phyloP scores from a whole-genome alignment of 2,329 filamentous ascomycete genomes.

The Calonectria honghensis region DNA sequence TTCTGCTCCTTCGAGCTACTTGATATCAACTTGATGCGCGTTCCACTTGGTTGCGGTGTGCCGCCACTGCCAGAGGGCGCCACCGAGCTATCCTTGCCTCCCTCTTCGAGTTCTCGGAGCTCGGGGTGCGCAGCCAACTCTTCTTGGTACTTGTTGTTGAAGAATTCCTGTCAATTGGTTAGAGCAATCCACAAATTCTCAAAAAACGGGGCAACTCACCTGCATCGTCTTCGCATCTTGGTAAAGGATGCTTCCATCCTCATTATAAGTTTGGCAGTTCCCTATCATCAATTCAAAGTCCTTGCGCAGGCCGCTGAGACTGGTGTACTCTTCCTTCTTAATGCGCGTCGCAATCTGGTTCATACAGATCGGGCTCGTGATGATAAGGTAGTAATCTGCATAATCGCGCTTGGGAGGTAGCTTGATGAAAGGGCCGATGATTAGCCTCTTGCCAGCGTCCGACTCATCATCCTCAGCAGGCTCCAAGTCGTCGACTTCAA shows the following conservation, averaged over 20 bases:
- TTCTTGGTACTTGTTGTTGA: constrained; percentile 72
- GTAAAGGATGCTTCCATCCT: constrained; percentile 94
- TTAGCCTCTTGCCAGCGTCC: constrained; percentile 80
- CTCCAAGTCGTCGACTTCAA: constrained; percentile 85
- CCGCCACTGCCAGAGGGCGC: constrained; percentile 75
- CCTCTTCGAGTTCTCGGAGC: constrained; percentile 73
- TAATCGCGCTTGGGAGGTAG: constrained; percentile 92
- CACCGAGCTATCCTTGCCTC: constrained; percentile 61
- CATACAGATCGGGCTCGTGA: constrained; percentile 95
- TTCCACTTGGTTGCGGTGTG: constrained; percentile 79
- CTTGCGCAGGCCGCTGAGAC: constrained; percentile 84
- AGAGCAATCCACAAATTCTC: constrained; percentile 49
- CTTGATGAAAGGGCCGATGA: constrained; percentile 96
- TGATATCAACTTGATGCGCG: constrained; percentile 82
- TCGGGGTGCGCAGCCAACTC: constrained; percentile 73
- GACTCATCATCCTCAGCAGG: constrained; percentile 75
- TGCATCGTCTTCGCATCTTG: constrained; percentile 95
- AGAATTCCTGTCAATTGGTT: constrained; percentile 71
- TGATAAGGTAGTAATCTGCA: constrained; percentile 96
- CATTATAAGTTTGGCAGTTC: constrained; percentile 97
- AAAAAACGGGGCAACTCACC: constrained; percentile 67
- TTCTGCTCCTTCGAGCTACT: constrained; percentile 62
- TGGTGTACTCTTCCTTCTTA: constrained; percentile 94
- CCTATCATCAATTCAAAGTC: constrained; percentile 90
- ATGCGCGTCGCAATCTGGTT: constrained; percentile 96